phyloP scores from a whole-genome alignment of 306 rosid species.

The Cucurbita moschata region DNA sequence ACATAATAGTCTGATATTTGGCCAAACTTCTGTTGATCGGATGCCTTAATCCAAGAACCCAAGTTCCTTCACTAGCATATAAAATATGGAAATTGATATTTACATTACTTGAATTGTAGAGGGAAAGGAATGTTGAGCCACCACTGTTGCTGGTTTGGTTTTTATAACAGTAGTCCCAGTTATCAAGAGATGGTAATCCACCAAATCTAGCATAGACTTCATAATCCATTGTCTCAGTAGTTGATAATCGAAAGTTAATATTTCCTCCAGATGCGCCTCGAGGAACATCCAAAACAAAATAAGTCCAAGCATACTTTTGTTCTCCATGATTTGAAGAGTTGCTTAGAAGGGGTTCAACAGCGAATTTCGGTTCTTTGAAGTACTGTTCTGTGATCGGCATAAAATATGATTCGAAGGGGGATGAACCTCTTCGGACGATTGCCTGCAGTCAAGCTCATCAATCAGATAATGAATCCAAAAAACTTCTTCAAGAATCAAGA shows the following conservation, averaged over 20 bases:
- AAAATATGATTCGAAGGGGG: conserved; percentile 69
- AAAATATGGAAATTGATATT: conserved; percentile 60
- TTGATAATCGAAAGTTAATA: conserved; percentile 44
- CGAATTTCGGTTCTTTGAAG: conserved; percentile 43
- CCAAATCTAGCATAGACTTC: conserved; percentile 84
- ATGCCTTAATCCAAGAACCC: conserved; percentile 74
- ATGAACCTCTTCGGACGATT: conserved; percentile 37
- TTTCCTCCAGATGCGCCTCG: conserved; percentile 85
- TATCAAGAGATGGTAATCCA: conserved; percentile 69
- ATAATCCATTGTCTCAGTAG: conserved; percentile 35
- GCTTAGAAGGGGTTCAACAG: conserved; percentile 57
- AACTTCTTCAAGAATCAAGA: background rate
- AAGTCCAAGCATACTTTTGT: conserved; percentile 50
- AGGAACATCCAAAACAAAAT: conserved; percentile 64
- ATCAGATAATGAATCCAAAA: conserved; percentile 21
- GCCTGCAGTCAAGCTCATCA: conserved; percentile 70
- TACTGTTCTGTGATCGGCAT: conserved; percentile 51
- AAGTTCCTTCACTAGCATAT: conserved; percentile 82
- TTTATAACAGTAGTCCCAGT: conserved; percentile 70
- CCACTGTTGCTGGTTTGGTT: conserved; percentile 66
- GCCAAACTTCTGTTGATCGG: conserved; percentile 21
- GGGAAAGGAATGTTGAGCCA: conserved; percentile 57
- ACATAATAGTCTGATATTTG: conserved; percentile 48
- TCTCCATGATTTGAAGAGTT: conserved; percentile 29
- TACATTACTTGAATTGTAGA: conserved; percentile 50